Base-by-base conservation (phyloP, 2,329 filamentous ascomycete genomes). In the Mycogone perniciosa region DNA sequence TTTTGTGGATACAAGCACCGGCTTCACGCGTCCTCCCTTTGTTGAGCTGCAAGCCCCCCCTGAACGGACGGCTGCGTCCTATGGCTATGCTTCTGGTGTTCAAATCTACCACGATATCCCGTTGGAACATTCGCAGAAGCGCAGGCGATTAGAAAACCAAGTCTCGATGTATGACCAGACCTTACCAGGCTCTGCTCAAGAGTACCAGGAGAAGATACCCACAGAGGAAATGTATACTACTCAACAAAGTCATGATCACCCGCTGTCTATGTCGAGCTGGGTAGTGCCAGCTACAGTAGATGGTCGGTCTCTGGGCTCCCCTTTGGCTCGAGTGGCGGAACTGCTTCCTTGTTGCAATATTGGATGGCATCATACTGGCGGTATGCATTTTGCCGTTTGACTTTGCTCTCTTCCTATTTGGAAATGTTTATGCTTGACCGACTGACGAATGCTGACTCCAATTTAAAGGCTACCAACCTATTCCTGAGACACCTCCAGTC, bases 401-500 rank as follows among this genome's bases (percentile, higher is more conserved):
- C 31, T 41, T 7, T 27, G 10, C 26, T 13, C n/a, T 37, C 13
- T 20, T n/a, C 34, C 31, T 5, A 9, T 31, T 5, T 5, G 11
- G 6, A 13, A 45, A 20, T 34, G 20, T 42, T 50, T 34, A 50
- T 29, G 45, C n/a, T n/a, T 50, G 26, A 53, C 8, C 11, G 13
- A 4, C 7, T 9, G 11, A 52, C 10, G 26, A 9, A 30, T 20
- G 29, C 49, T 55, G 27, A 55, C 50, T 39, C 27, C 34, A 11
- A 37, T 7, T 9, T 20, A 34, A 60, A 71, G 70, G 63, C 11
- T 72, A 72, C 49, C 62, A 68, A 49, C 56, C 62, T 26, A 52
- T 71, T 27, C 58, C 60, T 5, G 56, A 56, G 35, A 49, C 60
- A 29, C 55, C 57, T 9, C 42, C 59, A 4, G 56, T 56, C n/a